phyloP scores from a whole-genome alignment of 306 rosid genomes.

The Prunus armeniaca region DNA sequence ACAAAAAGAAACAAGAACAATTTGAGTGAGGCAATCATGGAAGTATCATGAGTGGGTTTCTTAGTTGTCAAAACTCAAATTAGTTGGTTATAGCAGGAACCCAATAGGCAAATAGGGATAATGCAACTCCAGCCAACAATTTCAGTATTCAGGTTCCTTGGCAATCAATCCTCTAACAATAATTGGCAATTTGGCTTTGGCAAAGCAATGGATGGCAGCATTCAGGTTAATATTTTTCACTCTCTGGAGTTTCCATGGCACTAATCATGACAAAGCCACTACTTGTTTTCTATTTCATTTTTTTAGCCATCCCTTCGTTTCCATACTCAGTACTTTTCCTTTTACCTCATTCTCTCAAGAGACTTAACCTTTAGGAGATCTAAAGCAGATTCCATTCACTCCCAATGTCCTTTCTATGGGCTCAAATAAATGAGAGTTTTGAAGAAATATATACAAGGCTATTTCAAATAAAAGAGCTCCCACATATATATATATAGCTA shows the following conservation, averaged over 20 bases:
- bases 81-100: constrained; percentile 29
- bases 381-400: neutral
- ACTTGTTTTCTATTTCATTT: neutral
- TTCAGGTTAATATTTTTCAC: neutral
- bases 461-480: neutral
- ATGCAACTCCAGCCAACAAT: constrained; percentile 3
- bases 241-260: neutral
- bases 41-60: constrained; percentile 8
- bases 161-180: too few relatives aligned
- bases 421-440: neutral
- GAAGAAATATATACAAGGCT: neutral
- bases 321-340: too few relatives aligned
- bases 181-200: constrained; percentile 1
- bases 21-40: constrained; percentile 1
- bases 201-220: neutral
- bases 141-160: neutral
- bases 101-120: constrained; percentile 2
- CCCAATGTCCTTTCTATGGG: neutral
- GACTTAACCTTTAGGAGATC: neutral
- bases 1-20: neutral
- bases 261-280: neutral
- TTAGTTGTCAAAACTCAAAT: constrained; percentile 2
- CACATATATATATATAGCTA: neutral
- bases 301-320: too few relatives aligned
- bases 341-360: neutral